Evolutionary conservation across 345 rosid species (phyloP), one percentile per base, ranked within the genome.

Genomic region (Schrenkiella parvula): DNA sequence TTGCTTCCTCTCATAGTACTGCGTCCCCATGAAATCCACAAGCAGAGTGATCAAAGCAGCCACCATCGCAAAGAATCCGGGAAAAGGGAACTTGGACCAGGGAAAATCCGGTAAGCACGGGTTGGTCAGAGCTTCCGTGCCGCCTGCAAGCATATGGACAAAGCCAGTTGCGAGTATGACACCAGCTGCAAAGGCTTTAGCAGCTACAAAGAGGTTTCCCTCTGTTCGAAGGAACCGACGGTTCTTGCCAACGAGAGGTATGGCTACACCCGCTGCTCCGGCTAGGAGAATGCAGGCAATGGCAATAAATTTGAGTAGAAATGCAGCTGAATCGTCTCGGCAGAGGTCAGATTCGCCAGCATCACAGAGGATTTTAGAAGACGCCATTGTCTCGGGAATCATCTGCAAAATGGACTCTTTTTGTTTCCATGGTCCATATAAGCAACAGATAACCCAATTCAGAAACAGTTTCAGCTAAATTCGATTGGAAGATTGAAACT

Each of bases 91-190:
- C 82, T 84, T 89, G 1, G 85, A 78, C 98, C 98, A 91, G 0
- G 92, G 96, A 38, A 31, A 82, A 10, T 85, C 78, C 4, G 97
- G 92, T 38, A 90, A 74, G 65, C 97, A 93, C 5, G 93, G 84
- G 44, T 87, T 82, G 0, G 81, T 54, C 1, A 93, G 74, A 5
- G 92, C 93, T 6, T 73, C 68, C 0, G 89, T 51, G 14, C 96
- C 98, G 0, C 78, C 91, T 0, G 88, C 58, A n/a, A 93, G 76
- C 96, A 90, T 93, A 59, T 93, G 97, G 46, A 93, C 98, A 47
- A 93, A 93, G 34, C 96, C 98, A 1, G 98, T 93, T 4, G 98
- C 97, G 1, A 93, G 85, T 43, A 93, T 93, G 13, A 93, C 98
- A 4, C 98, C 97, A 0, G 96, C 97, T 1, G 96, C 97, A 56